These are phyloP conservation scores for Talaromyces sp. DNA, from an alignment of 2,329 filamentous ascomycete genomes.

Conservation along the genomic window DNA sequence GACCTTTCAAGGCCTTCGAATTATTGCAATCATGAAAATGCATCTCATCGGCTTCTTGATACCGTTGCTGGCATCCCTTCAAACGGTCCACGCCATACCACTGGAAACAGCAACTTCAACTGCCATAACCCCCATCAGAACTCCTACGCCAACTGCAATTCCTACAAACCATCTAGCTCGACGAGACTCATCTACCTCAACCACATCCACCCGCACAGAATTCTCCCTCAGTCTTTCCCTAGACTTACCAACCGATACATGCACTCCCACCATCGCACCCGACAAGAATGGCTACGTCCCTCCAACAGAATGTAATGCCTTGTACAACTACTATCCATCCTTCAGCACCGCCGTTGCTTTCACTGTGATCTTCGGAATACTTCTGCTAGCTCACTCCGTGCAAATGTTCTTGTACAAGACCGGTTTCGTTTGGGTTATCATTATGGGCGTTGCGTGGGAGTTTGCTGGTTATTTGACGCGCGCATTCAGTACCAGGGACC, in stretches of 20 bases:
- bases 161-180: background rate
- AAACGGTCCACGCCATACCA: background rate
- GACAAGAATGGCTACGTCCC: constrained; percentile 27
- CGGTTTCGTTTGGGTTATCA: constrained; percentile 44
- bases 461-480: constrained; percentile 40
- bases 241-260: constrained; percentile 17
- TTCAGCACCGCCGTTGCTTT: constrained; percentile 37
- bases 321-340: constrained; percentile 36
- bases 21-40: background rate
- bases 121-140: background rate
- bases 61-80: constrained; percentile 7
- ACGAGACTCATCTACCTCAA: background rate
- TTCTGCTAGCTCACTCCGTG: constrained; percentile 28
- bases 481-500: constrained; percentile 40
- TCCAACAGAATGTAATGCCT: constrained; percentile 18
- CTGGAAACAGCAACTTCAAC: constrained; percentile 1
- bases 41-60: background rate
- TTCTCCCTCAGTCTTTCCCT: background rate
- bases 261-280: constrained; percentile 22
- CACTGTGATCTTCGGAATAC: constrained; percentile 36
- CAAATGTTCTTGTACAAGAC: constrained; percentile 35
- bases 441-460: constrained; percentile 44
- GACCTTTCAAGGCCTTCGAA: background rate
- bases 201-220: background rate
- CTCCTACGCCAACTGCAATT: background rate